These are phyloP conservation scores for Drechmeria coniospora DNA, from an alignment of 2,329 filamentous ascomycete species.

Conservation along the genomic window DNA sequence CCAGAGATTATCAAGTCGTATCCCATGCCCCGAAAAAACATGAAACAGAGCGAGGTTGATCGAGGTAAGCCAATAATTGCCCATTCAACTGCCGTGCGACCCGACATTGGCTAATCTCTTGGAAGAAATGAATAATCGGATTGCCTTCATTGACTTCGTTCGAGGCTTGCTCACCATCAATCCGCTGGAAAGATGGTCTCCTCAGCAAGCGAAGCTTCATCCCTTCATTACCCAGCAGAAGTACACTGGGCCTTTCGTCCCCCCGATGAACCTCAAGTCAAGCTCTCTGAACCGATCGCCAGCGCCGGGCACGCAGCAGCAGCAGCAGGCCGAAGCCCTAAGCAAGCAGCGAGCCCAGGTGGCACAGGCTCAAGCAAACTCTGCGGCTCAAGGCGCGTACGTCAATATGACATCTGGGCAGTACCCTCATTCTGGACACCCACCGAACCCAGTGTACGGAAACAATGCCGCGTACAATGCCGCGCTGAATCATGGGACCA, in stretches of 20 bases:
- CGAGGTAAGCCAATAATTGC: slow-evolving; percentile 54
- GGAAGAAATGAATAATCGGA: slow-evolving; percentile 93
- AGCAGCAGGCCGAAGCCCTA: slow-evolving; percentile 84
- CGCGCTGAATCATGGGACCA: slow-evolving; percentile 25
- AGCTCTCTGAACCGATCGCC: slow-evolving; percentile 74
- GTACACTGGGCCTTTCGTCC: slow-evolving; percentile 89
- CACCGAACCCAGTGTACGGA: slow-evolving; percentile 57
- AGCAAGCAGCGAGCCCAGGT: slow-evolving; percentile 78
- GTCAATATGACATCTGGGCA: slow-evolving; percentile 29
- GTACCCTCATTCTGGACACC: slow-evolving; percentile 30
- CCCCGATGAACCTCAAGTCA: slow-evolving; percentile 90
- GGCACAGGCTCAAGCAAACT: slow-evolving; percentile 55
- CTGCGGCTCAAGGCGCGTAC: slow-evolving; percentile 53
- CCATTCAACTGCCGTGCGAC: not conserved
- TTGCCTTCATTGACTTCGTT: slow-evolving; percentile 97
- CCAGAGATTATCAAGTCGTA: slow-evolving; percentile 97
- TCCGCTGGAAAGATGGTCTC: slow-evolving; percentile 91
- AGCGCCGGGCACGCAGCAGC: slow-evolving; percentile 85
- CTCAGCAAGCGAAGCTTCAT: slow-evolving; percentile 91
- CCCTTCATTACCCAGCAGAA: slow-evolving; percentile 98
- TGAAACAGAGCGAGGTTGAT: slow-evolving; percentile 95
- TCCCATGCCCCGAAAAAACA: slow-evolving; percentile 96
- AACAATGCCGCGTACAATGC: slow-evolving; percentile 72
- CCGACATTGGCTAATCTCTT: slow-evolving; percentile 3
- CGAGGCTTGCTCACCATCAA: slow-evolving; percentile 87